Conservation (phyloP, 2,329 filamentous ascomycete genomes). For the Drechmeria coniospora region DNA sequence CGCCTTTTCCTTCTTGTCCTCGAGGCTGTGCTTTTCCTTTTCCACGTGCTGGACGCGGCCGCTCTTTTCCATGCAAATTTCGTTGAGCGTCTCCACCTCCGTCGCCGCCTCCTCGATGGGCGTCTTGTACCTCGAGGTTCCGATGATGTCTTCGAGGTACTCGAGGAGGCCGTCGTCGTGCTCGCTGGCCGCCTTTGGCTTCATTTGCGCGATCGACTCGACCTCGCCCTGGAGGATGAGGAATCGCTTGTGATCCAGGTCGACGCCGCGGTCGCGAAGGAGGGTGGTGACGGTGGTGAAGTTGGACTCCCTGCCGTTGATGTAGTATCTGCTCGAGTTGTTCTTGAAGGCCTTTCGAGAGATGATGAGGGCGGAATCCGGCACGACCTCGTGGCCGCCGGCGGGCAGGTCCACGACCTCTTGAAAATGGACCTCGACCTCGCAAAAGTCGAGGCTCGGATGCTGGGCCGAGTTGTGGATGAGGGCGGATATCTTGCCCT, state of each 20-base stretch:
- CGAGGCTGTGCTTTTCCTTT: slow-evolving; percentile 83
- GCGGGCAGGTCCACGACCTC: slow-evolving; percentile 80
- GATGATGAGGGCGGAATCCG: slow-evolving; percentile 72
- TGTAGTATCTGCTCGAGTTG: slow-evolving; percentile 96
- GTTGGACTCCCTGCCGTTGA: slow-evolving; percentile 77
- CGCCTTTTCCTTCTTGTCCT: slow-evolving; percentile 94
- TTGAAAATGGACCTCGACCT: slow-evolving; percentile 92
- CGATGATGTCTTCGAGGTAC: slow-evolving; percentile 96
- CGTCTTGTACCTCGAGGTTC: slow-evolving; percentile 94
- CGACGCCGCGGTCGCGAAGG: slow-evolving; percentile 74
- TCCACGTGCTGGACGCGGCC: slow-evolving; percentile 93
- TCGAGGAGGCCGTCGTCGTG: slow-evolving; percentile 93
- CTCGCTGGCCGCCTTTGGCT: slow-evolving; percentile 84
- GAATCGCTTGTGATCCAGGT: slow-evolving; percentile 96
- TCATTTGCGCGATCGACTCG: slow-evolving; percentile 98
- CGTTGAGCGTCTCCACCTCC: slow-evolving; percentile 84
- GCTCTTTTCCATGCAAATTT: slow-evolving; percentile 89
- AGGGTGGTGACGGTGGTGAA: slow-evolving; percentile 85
- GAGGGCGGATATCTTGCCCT: slow-evolving; percentile 92
- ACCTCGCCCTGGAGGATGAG: slow-evolving; percentile 95
- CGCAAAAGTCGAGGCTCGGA: slow-evolving; percentile 76
- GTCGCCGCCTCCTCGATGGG: slow-evolving; percentile 88
- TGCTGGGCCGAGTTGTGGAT: slow-evolving; percentile 92
- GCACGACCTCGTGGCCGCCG: slow-evolving; percentile 61
- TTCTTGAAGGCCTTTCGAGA: slow-evolving; percentile 93